These are phyloP conservation scores for Gloeostereum incarnatum DNA, from an alignment of 768 basidiomycete genomes.

Conservation along the genomic window DNA sequence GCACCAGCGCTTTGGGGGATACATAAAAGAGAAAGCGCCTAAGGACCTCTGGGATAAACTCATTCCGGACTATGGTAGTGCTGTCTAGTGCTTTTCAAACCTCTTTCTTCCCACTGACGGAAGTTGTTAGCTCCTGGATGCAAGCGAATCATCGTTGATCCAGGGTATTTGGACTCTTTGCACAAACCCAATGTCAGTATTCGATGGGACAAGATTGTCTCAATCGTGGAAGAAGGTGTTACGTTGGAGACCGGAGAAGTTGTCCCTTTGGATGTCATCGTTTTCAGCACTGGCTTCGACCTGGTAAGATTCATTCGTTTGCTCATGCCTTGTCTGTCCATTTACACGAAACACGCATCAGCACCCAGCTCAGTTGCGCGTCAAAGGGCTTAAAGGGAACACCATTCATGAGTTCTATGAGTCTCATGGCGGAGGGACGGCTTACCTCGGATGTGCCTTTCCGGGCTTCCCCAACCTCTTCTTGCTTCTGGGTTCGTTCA, in stretches of 20 bases:
- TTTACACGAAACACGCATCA: slow-evolving; percentile 11
- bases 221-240: slow-evolving; percentile 39
- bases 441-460: slow-evolving; percentile 42
- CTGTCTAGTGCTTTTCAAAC: slow-evolving; percentile 10
- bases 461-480: slow-evolving; percentile 52
- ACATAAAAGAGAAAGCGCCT: slow-evolving; percentile 40
- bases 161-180: slow-evolving; percentile 44
- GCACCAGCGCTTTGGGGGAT: slow-evolving; percentile 27
- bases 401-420: slow-evolving; percentile 36
- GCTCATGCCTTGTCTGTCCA: neutral
- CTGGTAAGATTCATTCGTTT: slow-evolving; percentile 22
- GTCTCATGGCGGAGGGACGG: slow-evolving; percentile 37
- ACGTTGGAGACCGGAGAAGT: slow-evolving; percentile 36
- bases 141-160: slow-evolving; percentile 55
- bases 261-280: slow-evolving; percentile 46
- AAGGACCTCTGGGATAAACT: slow-evolving; percentile 35
- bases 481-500: slow-evolving; percentile 30
- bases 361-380: slow-evolving; percentile 24
- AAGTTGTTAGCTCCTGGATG: slow-evolving; percentile 40
- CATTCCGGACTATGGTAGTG: slow-evolving; percentile 45
- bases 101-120: neutral
- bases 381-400: slow-evolving; percentile 32
- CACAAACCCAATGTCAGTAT: slow-evolving; percentile 44
- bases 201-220: slow-evolving; percentile 37
- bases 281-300: slow-evolving; percentile 47